phyloP scores from a whole-genome alignment of 495 filamentous ascomycete species.

The Penicillium pancosmium region DNA sequence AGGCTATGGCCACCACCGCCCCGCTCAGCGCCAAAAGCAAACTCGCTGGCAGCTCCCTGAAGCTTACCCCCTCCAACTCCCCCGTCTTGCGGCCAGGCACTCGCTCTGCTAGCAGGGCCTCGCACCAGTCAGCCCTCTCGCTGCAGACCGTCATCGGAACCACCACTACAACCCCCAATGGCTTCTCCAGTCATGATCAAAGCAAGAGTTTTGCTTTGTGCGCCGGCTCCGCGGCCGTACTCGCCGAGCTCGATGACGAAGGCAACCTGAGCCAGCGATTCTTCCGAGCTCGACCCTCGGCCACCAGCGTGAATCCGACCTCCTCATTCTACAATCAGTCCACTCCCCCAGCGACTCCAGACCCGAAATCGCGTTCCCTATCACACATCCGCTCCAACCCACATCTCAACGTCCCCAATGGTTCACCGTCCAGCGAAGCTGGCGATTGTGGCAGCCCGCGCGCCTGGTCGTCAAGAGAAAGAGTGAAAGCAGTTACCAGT shows the following conservation, averaged over 20 bases:
- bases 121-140: constrained; percentile 59
- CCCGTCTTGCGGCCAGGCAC: constrained; percentile 64
- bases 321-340: constrained; percentile 61
- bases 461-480: constrained; percentile 81
- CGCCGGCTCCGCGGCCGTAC: constrained; percentile 89
- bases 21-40: constrained; percentile 41
- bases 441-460: constrained; percentile 66
- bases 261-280: constrained; percentile 78
- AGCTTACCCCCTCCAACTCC: constrained; percentile 79
- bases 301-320: constrained; percentile 63
- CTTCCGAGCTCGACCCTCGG: constrained; percentile 83
- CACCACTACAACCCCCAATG: constrained; percentile 80
- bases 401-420: constrained; percentile 31
- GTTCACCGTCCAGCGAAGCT: constrained; percentile 47
- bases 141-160: constrained; percentile 86
- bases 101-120: constrained; percentile 63
- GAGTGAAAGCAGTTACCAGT: constrained; percentile 95
- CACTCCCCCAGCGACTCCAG: constrained; percentile 56
- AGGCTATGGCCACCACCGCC: constrained; percentile 44
- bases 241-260: constrained; percentile 78
- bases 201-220: constrained; percentile 79
- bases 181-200: constrained; percentile 78
- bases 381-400: constrained; percentile 35
- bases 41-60: constrained; percentile 51
- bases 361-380: constrained; percentile 39